Evolutionary conservation across 768 basidiomycete genomes (phyloP), one percentile per base, ranked within the genome.

Genomic region (Phylloporus sp.): DNA sequence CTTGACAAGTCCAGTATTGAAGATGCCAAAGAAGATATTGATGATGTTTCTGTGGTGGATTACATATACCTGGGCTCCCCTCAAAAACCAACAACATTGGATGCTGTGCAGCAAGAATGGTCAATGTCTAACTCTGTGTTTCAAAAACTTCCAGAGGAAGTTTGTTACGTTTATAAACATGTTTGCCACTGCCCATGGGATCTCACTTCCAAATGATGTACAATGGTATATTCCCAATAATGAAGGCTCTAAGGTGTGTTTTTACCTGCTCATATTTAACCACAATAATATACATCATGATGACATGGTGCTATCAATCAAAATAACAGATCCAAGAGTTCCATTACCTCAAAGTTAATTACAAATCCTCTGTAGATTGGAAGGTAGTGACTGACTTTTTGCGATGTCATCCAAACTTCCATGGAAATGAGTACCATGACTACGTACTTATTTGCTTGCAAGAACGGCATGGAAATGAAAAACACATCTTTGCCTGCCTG

Each of bases 341-440:
- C 43, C 58, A 49, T 10, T 65, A 41, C 46, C 42, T 70, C 10
- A 62, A 60, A 28, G 62, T 68, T 26, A 56, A 60, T 29, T 73
- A 62, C 45, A 54, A 60, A 23, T 70, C 65, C 2, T 45, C 35
- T 2, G 52, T 67, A 9, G 60, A 67, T 54, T 73, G 71, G 71
- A 43, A 47, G 8, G 22, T 54, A 4, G 56, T 59, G 8, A 57
- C 55, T 1, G 62, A 74, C 46, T 61, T 62, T 26, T 47, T 72
- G 3, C 57, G 56, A 4, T 66, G 65, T 49, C 68, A 59, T 36
- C 68, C 68, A 24, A 43, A 44, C 45, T 22, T 54, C 24, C 32
- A 71, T 47, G 49, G 54, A 57, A 62, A 6, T 59, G 64, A 42
- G 64, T 49, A 46, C 65, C 60, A 36, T 56, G 52, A 9, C 59